Evolutionary conservation across 148 eudicot genomes (phyloP).

Genomic region (Diospyros kaki): DNA sequence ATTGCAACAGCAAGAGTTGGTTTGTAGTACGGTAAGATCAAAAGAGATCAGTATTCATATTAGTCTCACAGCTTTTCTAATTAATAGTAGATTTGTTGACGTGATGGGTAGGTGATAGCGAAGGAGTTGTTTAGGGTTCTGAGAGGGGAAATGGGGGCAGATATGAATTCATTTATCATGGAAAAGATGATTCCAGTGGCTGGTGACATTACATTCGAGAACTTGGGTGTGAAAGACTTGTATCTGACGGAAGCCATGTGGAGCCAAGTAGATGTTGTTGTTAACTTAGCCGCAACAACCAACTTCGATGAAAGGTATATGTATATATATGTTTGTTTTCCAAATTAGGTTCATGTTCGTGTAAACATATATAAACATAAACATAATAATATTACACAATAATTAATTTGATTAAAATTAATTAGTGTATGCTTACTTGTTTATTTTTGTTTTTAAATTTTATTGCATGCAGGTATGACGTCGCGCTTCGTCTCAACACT

Average conservation of each 20-base stretch:
- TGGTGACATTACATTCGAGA: slow-evolving; percentile 52
- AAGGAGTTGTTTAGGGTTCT: slow-evolving; percentile 60
- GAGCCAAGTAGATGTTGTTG: slow-evolving; percentile 47
- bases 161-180: slow-evolving; percentile 32
- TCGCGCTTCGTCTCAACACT: slow-evolving; percentile 48
- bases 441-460: background rate
- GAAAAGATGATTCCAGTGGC: slow-evolving; percentile 50
- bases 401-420: no score
- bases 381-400: no score
- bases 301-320: slow-evolving; percentile 42
- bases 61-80: no score
- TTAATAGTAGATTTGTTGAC: no score
- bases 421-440: background rate
- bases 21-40: no score
- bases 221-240: slow-evolving; percentile 47
- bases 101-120: slow-evolving; percentile 37
- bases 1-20: no score
- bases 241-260: slow-evolving; percentile 34
- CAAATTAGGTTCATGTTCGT: no score
- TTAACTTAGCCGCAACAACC: slow-evolving; percentile 67
- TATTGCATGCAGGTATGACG: slow-evolving; percentile 41
- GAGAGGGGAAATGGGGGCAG: slow-evolving; percentile 44
- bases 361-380: no score
- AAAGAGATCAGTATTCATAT: no score
- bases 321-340: no score